These are phyloP conservation scores for Hamigera avellanea DNA, from an alignment of 495 filamentous ascomycete species.

Conservation along the genomic window DNA sequence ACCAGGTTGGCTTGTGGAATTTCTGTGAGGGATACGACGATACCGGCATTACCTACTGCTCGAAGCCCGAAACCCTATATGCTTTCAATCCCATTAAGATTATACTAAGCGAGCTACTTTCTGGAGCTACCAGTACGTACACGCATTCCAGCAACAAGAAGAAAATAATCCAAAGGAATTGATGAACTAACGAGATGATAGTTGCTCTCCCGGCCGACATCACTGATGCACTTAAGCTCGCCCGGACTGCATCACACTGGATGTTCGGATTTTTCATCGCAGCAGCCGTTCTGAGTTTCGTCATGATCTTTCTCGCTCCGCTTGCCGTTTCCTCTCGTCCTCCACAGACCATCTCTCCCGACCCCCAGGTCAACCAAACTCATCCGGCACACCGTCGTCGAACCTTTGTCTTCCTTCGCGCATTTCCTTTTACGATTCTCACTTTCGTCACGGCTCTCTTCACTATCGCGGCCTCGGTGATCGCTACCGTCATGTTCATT, in stretches of 20 bases:
- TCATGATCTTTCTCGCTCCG: conserved; percentile 55
- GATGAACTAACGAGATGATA: conserved; percentile 14
- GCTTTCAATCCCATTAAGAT: conserved; percentile 87
- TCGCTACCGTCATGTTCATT: conserved; percentile 71
- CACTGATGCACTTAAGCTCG: conserved; percentile 57
- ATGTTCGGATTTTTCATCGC: conserved; percentile 87
- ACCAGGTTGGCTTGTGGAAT: conserved; percentile 82
- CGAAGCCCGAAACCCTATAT: conserved; percentile 54
- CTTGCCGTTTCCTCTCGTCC: conserved; percentile 43
- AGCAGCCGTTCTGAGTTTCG: conserved; percentile 50
- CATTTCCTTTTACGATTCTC: conserved; percentile 45
- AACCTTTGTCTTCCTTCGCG: conserved; percentile 33
- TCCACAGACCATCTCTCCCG: conserved; percentile 23
- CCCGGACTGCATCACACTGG: conserved; percentile 67
- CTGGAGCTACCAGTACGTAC: conserved; percentile 69
- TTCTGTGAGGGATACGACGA: conserved; percentile 77
- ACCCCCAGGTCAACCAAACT: conserved; percentile 9
- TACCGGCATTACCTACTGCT: conserved; percentile 64
- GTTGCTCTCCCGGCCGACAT: conserved; percentile 70
- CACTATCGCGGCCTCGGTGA: conserved; percentile 54
- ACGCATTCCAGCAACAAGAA: too few relatives aligned
- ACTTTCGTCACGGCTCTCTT: conserved; percentile 51
- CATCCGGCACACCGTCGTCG: conserved; percentile 30
- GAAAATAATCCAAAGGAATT: too few relatives aligned
- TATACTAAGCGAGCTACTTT: conserved; percentile 60